Evolutionary conservation across 306 rosid species (phyloP).

Genomic region (Styphnolobium japonicum): DNA sequence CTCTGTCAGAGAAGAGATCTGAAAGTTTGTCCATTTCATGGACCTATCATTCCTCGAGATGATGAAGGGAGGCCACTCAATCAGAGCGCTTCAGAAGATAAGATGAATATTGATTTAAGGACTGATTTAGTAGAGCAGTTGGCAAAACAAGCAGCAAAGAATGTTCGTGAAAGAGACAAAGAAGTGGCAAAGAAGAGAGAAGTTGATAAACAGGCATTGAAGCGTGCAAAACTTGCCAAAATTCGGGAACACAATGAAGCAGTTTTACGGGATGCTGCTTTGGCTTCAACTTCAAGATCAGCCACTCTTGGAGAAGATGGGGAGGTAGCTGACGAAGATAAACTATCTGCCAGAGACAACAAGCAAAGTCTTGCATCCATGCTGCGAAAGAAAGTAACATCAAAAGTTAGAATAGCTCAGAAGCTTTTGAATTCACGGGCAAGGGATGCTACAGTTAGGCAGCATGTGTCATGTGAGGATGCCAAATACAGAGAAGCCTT

Average conservation of each 20-base stretch:
- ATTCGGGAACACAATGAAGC: constrained; percentile 83
- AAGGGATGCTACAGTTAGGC: constrained; percentile 44
- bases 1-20: constrained; percentile 69
- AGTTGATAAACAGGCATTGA: constrained; percentile 50
- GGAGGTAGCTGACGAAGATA: constrained; percentile 19
- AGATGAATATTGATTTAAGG: constrained; percentile 25
- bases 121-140: constrained; percentile 50
- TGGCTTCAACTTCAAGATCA: constrained; percentile 77
- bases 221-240: constrained; percentile 84
- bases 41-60: constrained; percentile 77
- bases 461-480: constrained; percentile 51
- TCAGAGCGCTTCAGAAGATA: constrained; percentile 38
- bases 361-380: constrained; percentile 74
- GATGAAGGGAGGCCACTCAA: constrained; percentile 73
- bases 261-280: constrained; percentile 73
- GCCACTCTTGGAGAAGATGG: constrained; percentile 56
- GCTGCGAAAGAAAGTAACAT: constrained; percentile 72
- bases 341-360: constrained; percentile 39
- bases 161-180: constrained; percentile 65
- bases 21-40: constrained; percentile 86
- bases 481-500: constrained; percentile 68
- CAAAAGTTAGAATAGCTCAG: constrained; percentile 70
- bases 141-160: constrained; percentile 76
- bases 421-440: constrained; percentile 55
- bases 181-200: constrained; percentile 50